Base-by-base conservation (phyloP, 805 yeast species). In the Candida endomychidarum region DNA sequence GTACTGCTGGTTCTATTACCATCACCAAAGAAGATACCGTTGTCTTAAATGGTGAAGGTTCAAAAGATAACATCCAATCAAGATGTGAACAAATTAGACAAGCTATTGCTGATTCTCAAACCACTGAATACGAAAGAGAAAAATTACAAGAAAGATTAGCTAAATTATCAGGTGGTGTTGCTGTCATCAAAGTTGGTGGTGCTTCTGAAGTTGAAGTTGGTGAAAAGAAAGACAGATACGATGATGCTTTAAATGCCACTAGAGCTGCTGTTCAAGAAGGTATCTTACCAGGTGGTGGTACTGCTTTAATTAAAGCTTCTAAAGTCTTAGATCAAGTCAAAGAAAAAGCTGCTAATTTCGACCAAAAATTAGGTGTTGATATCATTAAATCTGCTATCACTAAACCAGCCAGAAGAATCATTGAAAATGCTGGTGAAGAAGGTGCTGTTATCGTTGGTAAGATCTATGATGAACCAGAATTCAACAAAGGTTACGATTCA, bases 221-320 rank as follows among this genome's bases (percentile, higher is more conserved):
- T 60, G 99, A 93, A 77, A 93, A 93, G 93, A 93, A 93, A 77
- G 99, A 93, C 67, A 85, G 99, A 72, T 87, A 89, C 61, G 98
- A 93, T 58, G 99, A 93, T 73, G 98, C 99, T 19, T 78, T 93
- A 63, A 91, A 93, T 63, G 97, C 99, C 41, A 93, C 98, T 39
- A 88, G 98, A 70, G 97, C 99, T 47, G 99, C 99, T 51, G 96
- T 93, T 49, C 91, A 91, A 71, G 96, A 88, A 70, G 99, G 99
- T 72, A 89, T 93, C 61, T 78, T 93, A 52, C 99, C 99, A 61
- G 99, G 99, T 74, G 99, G 99, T 66, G 99, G 99, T 72, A 88
- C 97, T 52, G 99, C 99, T 43, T 77, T 93, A 60, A 77, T 88
- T 58, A 93, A 93, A 78, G 97, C 98, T 37, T 78, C 95, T 39